Evolutionary conservation across 306 rosid genomes (phyloP).

Genomic region (Malus sylvestris): DNA sequence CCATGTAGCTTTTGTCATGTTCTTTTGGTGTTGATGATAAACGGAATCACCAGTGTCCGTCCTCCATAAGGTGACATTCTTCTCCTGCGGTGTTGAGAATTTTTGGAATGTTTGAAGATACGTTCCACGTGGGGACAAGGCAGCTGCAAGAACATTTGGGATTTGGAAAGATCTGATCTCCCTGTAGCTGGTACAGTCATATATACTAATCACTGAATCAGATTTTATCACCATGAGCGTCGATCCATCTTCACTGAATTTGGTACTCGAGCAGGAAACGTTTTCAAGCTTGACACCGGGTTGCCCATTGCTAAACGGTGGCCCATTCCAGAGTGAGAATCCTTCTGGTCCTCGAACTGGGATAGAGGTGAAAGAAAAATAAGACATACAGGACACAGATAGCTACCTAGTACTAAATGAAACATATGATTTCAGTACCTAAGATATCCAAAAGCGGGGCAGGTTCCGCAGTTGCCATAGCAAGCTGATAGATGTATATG

Average conservation of each 20-base stretch:
- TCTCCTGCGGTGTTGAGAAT: slow-evolving; percentile 58
- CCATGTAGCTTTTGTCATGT: slow-evolving; percentile 64
- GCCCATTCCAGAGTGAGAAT: slow-evolving; percentile 77
- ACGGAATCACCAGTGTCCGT: slow-evolving; percentile 48
- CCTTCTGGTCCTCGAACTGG: slow-evolving; percentile 72
- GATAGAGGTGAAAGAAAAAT: slow-evolving; percentile 2
- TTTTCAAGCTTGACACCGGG: slow-evolving; percentile 62
- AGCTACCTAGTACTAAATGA: neutral
- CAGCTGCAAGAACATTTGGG: slow-evolving; percentile 48
- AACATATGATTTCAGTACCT: slow-evolving; percentile 35
- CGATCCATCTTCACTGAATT: slow-evolving; percentile 74
- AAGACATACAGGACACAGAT: neutral
- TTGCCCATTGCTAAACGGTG: slow-evolving; percentile 52
- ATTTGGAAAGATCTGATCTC: slow-evolving; percentile 66
- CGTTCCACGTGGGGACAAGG: slow-evolving; percentile 69
- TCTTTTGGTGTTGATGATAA: slow-evolving; percentile 69
- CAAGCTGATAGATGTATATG: neutral
- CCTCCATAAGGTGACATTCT: slow-evolving; percentile 68
- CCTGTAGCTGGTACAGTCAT: slow-evolving; percentile 43
- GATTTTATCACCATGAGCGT: slow-evolving; percentile 58
- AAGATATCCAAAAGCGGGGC: slow-evolving; percentile 60
- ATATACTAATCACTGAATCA: slow-evolving; percentile 36
- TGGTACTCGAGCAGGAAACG: slow-evolving; percentile 43
- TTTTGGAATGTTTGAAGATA: slow-evolving; percentile 72
- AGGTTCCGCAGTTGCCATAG: slow-evolving; percentile 49